Evolutionary conservation across 108 stramenopile genomes (phyloP), one percentile per base, ranked within the genome.

Genomic region (Conticribra guillardii): DNA sequence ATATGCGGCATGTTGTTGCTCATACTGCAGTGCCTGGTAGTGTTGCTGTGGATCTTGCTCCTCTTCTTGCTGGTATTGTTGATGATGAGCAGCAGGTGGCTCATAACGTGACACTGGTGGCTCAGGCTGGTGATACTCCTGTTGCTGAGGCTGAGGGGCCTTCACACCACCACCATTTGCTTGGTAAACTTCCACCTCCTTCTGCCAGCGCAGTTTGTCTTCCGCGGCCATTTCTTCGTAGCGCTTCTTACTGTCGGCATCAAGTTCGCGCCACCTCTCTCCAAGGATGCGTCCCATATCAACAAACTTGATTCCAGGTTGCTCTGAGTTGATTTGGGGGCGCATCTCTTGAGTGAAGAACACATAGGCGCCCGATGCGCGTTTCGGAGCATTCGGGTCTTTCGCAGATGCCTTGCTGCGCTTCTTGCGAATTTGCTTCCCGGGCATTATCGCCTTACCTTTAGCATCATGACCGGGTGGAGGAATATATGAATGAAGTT

Each of bases 251-350:
- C 88, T 84, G 37, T 82, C 84, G 9, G 88, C 82, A 18, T 84
- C 76, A 79, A 96, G 56, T 5, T 79, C 86, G 27, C 90, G 55
- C 95, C 95, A 96, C 23, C 86, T 80, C 61, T 91, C 92, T 14
- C 95, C 95, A 32, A 94, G 55, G 30, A 92, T 66, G 62, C 85
- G 90, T 54, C 88, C 87, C 23, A 96, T 70, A 21, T 96, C 95
- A 15, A 89, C 88, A 78, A 92, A 83, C 79, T 90, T 94, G 64
- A 96, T 83, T 14, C 84, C 91, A 23, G 90, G 91, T 47, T 84
- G 84, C 41, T 89, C 91, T 32, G 64, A 51, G 30, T 83, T 75
- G 11, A 90, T 87, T 60, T 90, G 75, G 30, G 83, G 85, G 50
- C 89, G 86, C 74, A 83, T 76, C 2, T 87, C 86, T 53, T 84